Evolutionary conservation across 768 basidiomycete species (phyloP).

Genomic region (Phaffia tasmanica): DNA sequence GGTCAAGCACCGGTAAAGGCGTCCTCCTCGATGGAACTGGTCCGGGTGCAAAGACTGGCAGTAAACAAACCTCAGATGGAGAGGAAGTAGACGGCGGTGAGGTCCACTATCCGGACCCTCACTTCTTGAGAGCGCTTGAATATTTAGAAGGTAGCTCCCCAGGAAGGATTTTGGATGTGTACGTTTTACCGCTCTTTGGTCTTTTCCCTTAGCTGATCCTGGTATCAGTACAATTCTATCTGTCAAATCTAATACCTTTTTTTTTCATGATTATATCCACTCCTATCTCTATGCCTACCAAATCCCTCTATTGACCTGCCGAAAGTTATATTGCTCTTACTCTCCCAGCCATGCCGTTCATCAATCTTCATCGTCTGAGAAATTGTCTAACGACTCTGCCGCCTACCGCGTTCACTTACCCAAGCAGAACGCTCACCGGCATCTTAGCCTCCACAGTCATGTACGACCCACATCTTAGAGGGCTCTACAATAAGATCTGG

Average conservation of each 20-base stretch:
- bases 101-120: too few species aligned
- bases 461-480: constrained; percentile 6
- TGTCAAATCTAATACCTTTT: too few species aligned
- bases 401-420: constrained; percentile 9
- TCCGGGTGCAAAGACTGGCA: not conserved
- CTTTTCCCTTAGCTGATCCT: too few species aligned
- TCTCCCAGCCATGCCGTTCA: constrained; percentile 22
- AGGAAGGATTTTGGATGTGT: constrained; percentile 10
- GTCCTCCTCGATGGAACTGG: constrained; percentile 1
- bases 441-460: constrained; percentile 18
- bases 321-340: constrained; percentile 14
- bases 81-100: too few species aligned
- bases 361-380: constrained; percentile 17
- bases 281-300: too few species aligned
- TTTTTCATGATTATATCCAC: not conserved
- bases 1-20: not conserved
- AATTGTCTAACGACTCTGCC: constrained; percentile 12
- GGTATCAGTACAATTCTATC: too few species aligned
- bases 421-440: constrained; percentile 10
- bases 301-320: too few species aligned
- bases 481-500: constrained; percentile 7
- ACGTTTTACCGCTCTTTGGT: not conserved
- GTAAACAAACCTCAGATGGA: too few species aligned
- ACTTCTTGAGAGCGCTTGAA: too few species aligned
- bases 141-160: constrained; percentile 1